Base-by-base conservation (phyloP, 805 yeast genomes). In the Ogataea ramenticola region DNA sequence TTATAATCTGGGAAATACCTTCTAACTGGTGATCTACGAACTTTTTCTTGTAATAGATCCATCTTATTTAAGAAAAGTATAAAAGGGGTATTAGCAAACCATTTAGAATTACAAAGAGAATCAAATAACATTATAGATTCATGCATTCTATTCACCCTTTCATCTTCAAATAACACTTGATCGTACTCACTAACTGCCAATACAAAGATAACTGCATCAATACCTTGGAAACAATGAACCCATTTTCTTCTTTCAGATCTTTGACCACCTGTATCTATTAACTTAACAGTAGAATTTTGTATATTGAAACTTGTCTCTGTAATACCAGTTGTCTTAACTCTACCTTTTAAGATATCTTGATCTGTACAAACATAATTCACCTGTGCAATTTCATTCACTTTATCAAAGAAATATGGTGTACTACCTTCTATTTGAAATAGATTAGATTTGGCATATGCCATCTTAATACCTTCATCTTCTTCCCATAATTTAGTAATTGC, bases 181-280 rank as follows among this genome's bases (percentile, higher is more conserved):
- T 91, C 97, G 61, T 87, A 93, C 66, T 93, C 99, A 40, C 88
- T 79, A 22, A 88, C 80, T 0, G 97, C 96, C 17, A 86, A 74
- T 8, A 91, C 96, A 62, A 88, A 93, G 33, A 91, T 62, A 0
- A 95, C 83, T 3, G 95, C 86, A 0, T 96, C 84, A 41, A 91
- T 86, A 49, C 85, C 87, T 56, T 90, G 93, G 64, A 90, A 90
- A 57, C 95, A 87, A 58, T 89, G 96, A 49, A 90, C 86, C 97
- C 97, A 90, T 61, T 90, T 90, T 53, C 83, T 79, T 48, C 97
- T 73, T 61, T 90, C 97, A 19, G 87, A 79, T 48, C 96, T 68
- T 65, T 90, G 97, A 2, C 99, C 99, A 43, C 99, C 99, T 4
- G 96, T 98, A 70, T 93, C 99, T 37, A 89, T 67, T 36, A 93